Conservation (phyloP, 768 basidiomycete genomes). For the Macrocybe gigantea region DNA sequence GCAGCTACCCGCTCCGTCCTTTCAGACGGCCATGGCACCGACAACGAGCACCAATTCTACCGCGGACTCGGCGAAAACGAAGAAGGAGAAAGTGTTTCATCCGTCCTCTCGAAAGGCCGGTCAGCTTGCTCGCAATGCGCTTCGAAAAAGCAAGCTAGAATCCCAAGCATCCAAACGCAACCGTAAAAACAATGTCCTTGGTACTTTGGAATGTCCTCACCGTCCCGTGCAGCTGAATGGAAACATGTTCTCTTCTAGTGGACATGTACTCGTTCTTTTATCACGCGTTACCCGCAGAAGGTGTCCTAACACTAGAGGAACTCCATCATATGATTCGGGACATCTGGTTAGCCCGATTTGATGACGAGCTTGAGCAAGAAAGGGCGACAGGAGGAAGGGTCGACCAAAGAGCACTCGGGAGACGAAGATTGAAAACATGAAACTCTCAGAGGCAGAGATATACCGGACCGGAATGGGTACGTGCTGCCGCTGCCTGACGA, state of each 20-base stretch:
- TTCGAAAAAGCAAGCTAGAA: constrained; percentile 65
- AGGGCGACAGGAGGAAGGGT: constrained; percentile 60
- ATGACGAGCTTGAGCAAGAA: constrained; percentile 60
- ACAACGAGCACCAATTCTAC: constrained; percentile 14
- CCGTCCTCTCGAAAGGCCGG: constrained; percentile 81
- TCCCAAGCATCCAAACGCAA: constrained; percentile 48
- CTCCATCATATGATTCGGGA: constrained; percentile 60
- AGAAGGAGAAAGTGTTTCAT: constrained; percentile 79
- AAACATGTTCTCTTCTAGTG: constrained; percentile 30
- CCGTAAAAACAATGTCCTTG: constrained; percentile 50
- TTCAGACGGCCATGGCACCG: constrained; percentile 26
- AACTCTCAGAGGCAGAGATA: constrained; percentile 58
- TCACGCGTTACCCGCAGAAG: constrained; percentile 58
- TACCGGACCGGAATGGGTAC: constrained; percentile 80
- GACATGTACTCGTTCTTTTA: constrained; percentile 76
- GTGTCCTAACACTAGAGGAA: constrained; percentile 53
- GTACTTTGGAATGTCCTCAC: constrained; percentile 25
- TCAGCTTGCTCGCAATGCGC: constrained; percentile 60
- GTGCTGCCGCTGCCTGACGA: constrained; percentile 15
- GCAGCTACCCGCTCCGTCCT: too few species aligned
- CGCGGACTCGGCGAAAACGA: constrained; percentile 21
- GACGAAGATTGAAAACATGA: constrained; percentile 62
- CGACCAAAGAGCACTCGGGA: constrained; percentile 71
- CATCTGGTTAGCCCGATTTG: constrained; percentile 70
- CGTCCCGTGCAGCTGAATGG: constrained; percentile 2